A percentile compares a stretch with the other conserved stretches of the same genome.
Evolutionary conservation across 257 asterid species (phyloP).

Genomic region (Solanum pennellii): DNA sequence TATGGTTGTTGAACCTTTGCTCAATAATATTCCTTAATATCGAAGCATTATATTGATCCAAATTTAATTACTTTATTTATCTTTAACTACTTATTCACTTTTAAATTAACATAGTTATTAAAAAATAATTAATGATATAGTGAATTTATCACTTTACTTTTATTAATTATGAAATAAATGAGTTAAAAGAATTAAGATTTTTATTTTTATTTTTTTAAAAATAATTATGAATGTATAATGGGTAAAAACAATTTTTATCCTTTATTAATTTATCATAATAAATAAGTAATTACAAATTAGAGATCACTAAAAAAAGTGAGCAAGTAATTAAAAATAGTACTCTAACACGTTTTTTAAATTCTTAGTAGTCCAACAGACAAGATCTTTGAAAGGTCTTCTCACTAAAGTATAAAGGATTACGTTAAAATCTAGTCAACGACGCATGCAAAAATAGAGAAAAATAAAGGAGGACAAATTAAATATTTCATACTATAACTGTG

Average conservation of each 20-base stretch:
- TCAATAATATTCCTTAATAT: not conserved
- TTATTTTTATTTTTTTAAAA: no score
- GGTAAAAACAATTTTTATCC: no score
- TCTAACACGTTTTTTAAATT: not conserved
- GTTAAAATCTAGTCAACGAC: not conserved
- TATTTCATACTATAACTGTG: not conserved
- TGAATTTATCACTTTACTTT: no score
- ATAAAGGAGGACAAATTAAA: not conserved
- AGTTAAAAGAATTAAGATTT: no score
- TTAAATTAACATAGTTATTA: no score
- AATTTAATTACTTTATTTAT: not conserved
- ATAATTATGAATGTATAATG: no score
- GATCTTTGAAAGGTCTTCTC: not conserved
- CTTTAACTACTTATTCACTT: no score
- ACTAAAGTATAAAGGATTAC: not conserved
- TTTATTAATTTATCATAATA: no score
- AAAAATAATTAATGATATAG: no score
- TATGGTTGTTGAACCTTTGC: not conserved
- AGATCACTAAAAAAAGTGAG: no score
- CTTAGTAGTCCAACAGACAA: not conserved
- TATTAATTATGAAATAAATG: no score
- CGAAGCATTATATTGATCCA: not conserved
- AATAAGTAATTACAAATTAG: rapidly evolving
- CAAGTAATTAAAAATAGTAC: no score
- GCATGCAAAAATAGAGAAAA: not conserved